Evolutionary conservation across 2,329 filamentous ascomycete genomes (phyloP), one percentile per base, ranked within the genome.

Genomic region (Sclerotinia spermophila): DNA sequence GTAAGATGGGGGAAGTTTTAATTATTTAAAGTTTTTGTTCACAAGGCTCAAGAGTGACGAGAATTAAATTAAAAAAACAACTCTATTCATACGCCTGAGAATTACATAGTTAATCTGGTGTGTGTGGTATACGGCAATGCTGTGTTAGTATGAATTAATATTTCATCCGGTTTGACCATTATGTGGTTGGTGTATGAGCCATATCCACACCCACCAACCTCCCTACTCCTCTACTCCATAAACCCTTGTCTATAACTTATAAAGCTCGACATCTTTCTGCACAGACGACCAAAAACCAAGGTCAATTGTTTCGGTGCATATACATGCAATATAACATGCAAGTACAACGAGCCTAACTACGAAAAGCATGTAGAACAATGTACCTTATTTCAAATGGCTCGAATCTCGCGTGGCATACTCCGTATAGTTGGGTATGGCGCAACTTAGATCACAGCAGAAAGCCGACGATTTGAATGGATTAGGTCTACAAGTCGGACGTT

Each of bases 91-190:
- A 40, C 10, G 27, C 33, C 27, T 21, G 61, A 65, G 33, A 53
- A 19, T 53, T 40, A n/a, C n/a, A n/a, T n/a, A 38, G 15, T 56
- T 38, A 60, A 65, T 65, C 38, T 40, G 45, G 24, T 21, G n/a
- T 24, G 13, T 64, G 44, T 64, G 45, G 33, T 38, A 65, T 53
- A 65, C 61, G 45, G 61, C 33, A 65, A 65, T 65, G 61, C 61
- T 40, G 61, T 65, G 61, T 30, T 38, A 65, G 61, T 53, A 27
- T 65, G 45, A 65, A 30, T 61, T 61, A 40, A 40, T 53, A 27
- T 65, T 65, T 65, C 61, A 65, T 65, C 61, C 33, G 61, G 61
- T 53, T 40, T 65, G 61, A 65, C 24, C 61, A 65, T 65, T 40
- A 21, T 51, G 45, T 53, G 61, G 61, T 65, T 53, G 61, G 33